Base-by-base conservation (phyloP, 2,329 filamentous ascomycete genomes). In the Epichloe uncinata region DNA sequence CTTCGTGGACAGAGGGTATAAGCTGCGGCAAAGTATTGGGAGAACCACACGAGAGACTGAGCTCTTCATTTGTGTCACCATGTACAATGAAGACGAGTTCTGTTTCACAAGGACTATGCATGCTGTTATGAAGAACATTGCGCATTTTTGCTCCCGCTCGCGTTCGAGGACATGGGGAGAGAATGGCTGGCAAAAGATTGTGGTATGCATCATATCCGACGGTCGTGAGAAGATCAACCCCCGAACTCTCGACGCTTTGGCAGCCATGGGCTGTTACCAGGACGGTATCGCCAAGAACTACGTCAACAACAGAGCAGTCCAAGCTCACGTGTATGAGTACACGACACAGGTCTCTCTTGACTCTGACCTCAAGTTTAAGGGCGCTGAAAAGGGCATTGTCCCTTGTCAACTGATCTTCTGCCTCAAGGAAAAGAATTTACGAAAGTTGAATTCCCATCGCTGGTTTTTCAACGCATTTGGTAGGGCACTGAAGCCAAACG, bases 381-480 rank as follows among this genome's bases (percentile, higher is more conserved):
- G 94, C 35, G 93, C 93, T 1, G 94, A 98, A 68, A 98, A 97
- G 73, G 93, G 94, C 34, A 98, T 98, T 57, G 88, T 97, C 12
- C 94, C 93, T 1, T 95, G 89, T 63, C 93, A 98, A 70, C 88
- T 98, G 73, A 91, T 98, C 60, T 98, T 98, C 67, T 98, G 94
- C 62, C 72, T 98, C 54, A 98, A 98, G 70, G 93, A 98, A 66
- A 90, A 93, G 72, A 98, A 98, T 65, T 80, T 85, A 63, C 94
- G 95, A 70, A 98, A 98, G 72, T 78, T 98, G 58, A 98, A 98
- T 72, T 96, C 90, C 1, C 93, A 98, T 67, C 82, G 93, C 51
- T 98, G 93, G 93, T 97, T 96, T 71, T 98, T 98, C 73, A 98
- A 98, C 63, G 93, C 93, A 0, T 95, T 98, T 63, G 94, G 93